A percentile compares a stretch with the other conserved stretches of the same genome.
phyloP scores from a whole-genome alignment of 2,329 filamentous ascomycete genomes.

The Plectosphaerella cucumerina region DNA sequence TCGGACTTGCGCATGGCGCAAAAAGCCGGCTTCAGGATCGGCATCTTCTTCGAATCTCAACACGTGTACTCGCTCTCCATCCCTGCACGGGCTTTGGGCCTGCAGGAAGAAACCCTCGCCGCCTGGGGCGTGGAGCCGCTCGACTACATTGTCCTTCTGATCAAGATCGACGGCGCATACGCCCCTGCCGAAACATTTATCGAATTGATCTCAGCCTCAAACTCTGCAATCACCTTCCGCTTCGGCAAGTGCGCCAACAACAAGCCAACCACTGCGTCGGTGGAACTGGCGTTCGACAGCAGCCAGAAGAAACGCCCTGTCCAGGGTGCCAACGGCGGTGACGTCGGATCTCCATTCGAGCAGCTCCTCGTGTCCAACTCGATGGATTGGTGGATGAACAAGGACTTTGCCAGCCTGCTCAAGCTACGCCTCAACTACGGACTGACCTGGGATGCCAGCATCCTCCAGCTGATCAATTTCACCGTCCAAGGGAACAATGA shows the following conservation, averaged over 20 bases:
- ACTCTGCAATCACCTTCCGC: slow-evolving; percentile 46
- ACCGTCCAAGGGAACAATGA: no score
- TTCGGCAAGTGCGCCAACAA: slow-evolving; percentile 68
- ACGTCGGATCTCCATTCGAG: slow-evolving; percentile 30
- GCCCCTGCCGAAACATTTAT: slow-evolving; percentile 51
- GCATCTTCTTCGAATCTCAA: slow-evolving; percentile 47
- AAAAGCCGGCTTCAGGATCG: slow-evolving; percentile 66
- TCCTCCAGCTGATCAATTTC: not conserved
- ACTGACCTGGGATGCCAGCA: slow-evolving; percentile 12
- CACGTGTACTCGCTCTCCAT: slow-evolving; percentile 63
- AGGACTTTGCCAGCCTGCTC: slow-evolving; percentile 59
- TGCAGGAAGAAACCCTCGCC: slow-evolving; percentile 69
- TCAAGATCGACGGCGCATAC: slow-evolving; percentile 63
- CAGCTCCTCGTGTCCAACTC: slow-evolving; percentile 69
- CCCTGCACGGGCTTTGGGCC: slow-evolving; percentile 63
- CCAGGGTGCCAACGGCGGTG: not conserved
- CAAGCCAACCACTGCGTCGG: slow-evolving; percentile 61
- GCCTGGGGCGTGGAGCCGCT: slow-evolving; percentile 67
- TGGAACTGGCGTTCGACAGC: slow-evolving; percentile 43
- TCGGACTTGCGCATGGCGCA: slow-evolving; percentile 58
- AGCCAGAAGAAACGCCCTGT: not conserved
- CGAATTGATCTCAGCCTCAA: slow-evolving; percentile 28
- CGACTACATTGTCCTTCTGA: slow-evolving; percentile 71
- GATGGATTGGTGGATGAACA: slow-evolving; percentile 63
- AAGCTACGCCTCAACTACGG: slow-evolving; percentile 37